These are phyloP conservation scores for Coprinellus aureogranulatus DNA, from an alignment of 768 basidiomycete species.

Conservation along the genomic window DNA sequence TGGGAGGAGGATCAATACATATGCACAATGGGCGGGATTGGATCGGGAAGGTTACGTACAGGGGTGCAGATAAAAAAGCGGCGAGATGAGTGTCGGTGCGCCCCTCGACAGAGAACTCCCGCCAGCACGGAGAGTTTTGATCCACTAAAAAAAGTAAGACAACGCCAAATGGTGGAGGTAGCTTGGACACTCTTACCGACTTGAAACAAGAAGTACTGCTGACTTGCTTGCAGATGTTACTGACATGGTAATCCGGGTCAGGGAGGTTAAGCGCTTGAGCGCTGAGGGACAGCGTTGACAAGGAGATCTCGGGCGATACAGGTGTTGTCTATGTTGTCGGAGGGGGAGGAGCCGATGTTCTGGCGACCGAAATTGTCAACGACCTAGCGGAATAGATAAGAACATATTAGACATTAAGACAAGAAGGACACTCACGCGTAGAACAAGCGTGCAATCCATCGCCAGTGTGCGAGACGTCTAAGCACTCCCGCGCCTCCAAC, in stretches of 20 bases:
- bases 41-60: conserved; percentile 13
- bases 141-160: conserved; percentile 2
- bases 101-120: conserved; percentile 26
- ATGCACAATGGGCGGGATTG: not conserved
- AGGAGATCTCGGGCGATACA: conserved; percentile 15
- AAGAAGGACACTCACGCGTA: conserved; percentile 8
- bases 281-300: not conserved
- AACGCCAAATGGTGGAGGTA: not conserved
- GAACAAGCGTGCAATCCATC: conserved; percentile 17
- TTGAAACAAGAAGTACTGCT: conserved; percentile 14
- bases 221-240: conserved; percentile 23
- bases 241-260: conserved; percentile 20
- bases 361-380: conserved; percentile 15
- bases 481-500: conserved; percentile 17
- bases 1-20: conserved; percentile 1
- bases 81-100: conserved; percentile 28
- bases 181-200: conserved; percentile 8
- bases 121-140: conserved; percentile 16
- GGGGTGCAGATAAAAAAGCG: conserved; percentile 33
- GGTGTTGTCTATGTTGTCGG: conserved; percentile 17
- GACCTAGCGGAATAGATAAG: conserved; percentile 6
- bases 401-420: not conserved
- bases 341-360: conserved; percentile 11
- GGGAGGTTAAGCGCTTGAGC: conserved; percentile 17
- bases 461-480: conserved; percentile 12